Evolutionary conservation across 208 protist genomes (phyloP).

Genomic region (Trichomonas gallinae): DNA sequence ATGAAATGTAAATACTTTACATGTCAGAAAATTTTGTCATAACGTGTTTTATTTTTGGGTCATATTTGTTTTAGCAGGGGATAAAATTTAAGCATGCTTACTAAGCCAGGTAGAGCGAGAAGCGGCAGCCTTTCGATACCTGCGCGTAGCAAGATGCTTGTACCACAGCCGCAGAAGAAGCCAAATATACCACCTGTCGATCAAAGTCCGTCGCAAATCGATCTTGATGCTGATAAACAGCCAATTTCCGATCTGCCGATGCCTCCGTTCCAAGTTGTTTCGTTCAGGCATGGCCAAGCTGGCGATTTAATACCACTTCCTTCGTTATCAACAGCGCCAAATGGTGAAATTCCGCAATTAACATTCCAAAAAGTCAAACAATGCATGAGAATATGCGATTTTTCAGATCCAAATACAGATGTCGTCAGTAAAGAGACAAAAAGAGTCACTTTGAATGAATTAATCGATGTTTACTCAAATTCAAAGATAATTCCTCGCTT

Average conservation of each 20-base stretch:
- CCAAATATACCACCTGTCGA: neutral
- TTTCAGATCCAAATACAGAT: neutral
- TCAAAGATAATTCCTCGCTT: neutral
- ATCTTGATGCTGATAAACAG: neutral
- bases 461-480: conserved; percentile 15
- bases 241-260: neutral
- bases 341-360: conserved; percentile 17
- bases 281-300: neutral
- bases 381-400: neutral
- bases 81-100: neutral
- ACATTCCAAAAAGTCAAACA: conserved; percentile 11
- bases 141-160: neutral
- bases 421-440: neutral
- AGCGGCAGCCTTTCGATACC: neutral
- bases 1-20: too few species aligned
- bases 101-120: neutral
- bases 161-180: neutral
- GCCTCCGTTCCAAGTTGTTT: neutral
- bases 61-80: too few species aligned
- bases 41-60: too few species aligned
- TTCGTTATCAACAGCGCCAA: neutral
- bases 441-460: neutral
- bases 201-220: neutral
- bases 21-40: too few species aligned
- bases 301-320: neutral